Evolutionary conservation across 2,329 filamentous ascomycete genomes (phyloP), one percentile per base, ranked within the genome.

Genomic region (Keithomyces neogunnii): DNA sequence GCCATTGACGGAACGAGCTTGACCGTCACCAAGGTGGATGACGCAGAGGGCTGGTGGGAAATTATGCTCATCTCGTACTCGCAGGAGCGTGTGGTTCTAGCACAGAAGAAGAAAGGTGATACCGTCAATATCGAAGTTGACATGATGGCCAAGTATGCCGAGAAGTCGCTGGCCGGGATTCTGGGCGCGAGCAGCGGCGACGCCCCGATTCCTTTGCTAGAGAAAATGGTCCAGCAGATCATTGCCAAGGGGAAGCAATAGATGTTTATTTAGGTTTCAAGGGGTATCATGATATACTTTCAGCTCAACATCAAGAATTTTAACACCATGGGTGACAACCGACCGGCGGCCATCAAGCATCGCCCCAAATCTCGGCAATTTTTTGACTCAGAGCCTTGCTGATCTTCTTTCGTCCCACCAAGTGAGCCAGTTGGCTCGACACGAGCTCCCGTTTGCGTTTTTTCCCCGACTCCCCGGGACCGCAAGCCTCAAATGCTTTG

Each of bases 21-120:
- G 74, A 99, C 93, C 0, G 80, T 99, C 2, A 97, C 92, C 2
- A 78, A 81, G 58, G 92, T 97, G 32, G 73, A 92, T 61, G 92
- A 96, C 67, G 77, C 65, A 3, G 80, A 82, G 57, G 84, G 86
- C 42, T 95, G 89, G 67, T 96, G 85, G 81, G 93, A 97, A 78
- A 86, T 99, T 47, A 99, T 99, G 93, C 76, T 99, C 55, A 96
- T 99, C 67, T 81, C 88, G 7, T 99, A 99, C 69, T 96, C 93
- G 9, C 93, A 97, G 73, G 89, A 92, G 69, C 88, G 88, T 68
- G 85, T 99, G 13, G 86, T 95, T 13, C 83, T 89, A 56, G 88
- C 88, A 2, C 75, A 73, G 49, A 96, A 96, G 79, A 75, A 80
- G 69, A 71, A 78, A 32, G 90, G 91, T 2, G 89, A 95, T 5